These are phyloP conservation scores for Epichloe gansuensis DNA, from an alignment of 2,329 filamentous ascomycete species.

Conservation along the genomic window DNA sequence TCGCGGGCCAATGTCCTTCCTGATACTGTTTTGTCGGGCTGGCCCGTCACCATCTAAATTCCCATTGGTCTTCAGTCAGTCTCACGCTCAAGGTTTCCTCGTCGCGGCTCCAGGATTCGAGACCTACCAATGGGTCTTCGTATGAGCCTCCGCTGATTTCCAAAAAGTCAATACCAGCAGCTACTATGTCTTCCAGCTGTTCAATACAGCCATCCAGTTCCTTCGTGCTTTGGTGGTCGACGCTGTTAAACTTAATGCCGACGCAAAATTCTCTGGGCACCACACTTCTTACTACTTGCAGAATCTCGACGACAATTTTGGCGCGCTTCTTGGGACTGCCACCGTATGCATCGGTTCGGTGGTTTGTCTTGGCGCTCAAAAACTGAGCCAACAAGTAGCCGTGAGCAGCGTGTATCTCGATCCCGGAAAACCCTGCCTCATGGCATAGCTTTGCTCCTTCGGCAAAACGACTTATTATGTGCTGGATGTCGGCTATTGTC, in stretches of 20 bases:
- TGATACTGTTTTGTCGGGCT: not conserved
- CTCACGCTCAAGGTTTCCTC: not conserved
- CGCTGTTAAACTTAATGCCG: constrained; percentile 43
- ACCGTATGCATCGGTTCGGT: constrained; percentile 41
- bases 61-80: not conserved
- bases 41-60: constrained; percentile 3
- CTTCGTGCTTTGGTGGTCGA: constrained; percentile 37
- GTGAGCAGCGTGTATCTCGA: constrained; percentile 37
- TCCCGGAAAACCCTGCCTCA: constrained; percentile 32
- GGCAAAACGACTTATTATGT: constrained; percentile 39
- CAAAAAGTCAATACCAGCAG: constrained; percentile 48
- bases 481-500: constrained; percentile 38
- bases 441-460: constrained; percentile 34
- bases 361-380: constrained; percentile 35
- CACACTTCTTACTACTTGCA: constrained; percentile 26
- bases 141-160: constrained; percentile 54
- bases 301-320: constrained; percentile 37
- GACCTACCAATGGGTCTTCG: constrained; percentile 34
- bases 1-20: constrained; percentile 39
- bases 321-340: constrained; percentile 35
- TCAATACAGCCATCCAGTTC: constrained; percentile 40
- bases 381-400: constrained; percentile 47
- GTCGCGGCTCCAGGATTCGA: not conserved
- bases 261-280: constrained; percentile 32
- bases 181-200: constrained; percentile 39